A percentile compares a stretch with the other conserved stretches of the same genome.
phyloP scores from a whole-genome alignment of 345 rosid species.

The Linum usitatissimum region DNA sequence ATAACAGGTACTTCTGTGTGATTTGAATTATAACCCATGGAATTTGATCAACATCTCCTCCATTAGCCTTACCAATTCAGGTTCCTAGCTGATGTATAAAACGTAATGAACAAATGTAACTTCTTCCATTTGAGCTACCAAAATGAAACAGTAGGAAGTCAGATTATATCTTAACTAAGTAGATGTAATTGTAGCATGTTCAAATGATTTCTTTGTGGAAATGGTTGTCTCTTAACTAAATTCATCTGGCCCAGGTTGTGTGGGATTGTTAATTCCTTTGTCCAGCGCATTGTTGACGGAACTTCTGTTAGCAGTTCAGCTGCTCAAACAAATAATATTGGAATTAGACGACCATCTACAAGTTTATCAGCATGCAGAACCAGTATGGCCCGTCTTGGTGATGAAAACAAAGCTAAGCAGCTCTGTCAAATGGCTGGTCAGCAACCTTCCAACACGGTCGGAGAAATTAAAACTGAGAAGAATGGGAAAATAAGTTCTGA shows the following conservation, averaged over 20 bases:
- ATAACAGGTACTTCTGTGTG: constrained; percentile 47
- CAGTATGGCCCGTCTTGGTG: constrained; percentile 17
- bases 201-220: neutral
- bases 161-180: too few species aligned
- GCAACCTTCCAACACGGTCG: constrained; percentile 20
- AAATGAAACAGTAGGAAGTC: too few species aligned
- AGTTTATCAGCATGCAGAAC: constrained; percentile 19
- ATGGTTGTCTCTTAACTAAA: neutral
- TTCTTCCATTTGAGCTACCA: too few species aligned
- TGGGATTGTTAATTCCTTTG: constrained; percentile 60
- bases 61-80: neutral
- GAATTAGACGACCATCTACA: constrained; percentile 24
- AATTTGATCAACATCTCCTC: neutral
- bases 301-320: constrained; percentile 23
- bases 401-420: constrained; percentile 30
- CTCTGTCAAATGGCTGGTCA: constrained; percentile 25
- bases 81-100: too few species aligned
- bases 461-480: constrained; percentile 33
- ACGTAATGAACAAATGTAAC: too few species aligned
- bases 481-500: constrained; percentile 20
- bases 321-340: constrained; percentile 24
- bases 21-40: neutral
- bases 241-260: constrained; percentile 48
- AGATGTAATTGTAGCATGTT: too few species aligned
- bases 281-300: constrained; percentile 44